A percentile compares a stretch with the other conserved stretches of the same genome.
Conservation (phyloP, 768 basidiomycete genomes). For the Crucibulum laeve region DNA sequence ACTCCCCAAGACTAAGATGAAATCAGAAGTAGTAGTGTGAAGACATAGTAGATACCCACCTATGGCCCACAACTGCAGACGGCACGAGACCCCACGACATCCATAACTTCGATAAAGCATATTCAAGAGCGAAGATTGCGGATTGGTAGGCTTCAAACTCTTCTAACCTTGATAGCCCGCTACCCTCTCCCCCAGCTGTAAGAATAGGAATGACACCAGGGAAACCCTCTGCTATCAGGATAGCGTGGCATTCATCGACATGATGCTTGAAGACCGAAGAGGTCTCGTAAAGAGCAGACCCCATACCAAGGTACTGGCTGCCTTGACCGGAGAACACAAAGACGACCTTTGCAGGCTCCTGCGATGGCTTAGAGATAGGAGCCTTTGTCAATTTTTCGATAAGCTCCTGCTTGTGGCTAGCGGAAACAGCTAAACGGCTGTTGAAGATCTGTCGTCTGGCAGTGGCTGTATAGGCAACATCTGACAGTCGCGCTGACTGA, state of each 20-base stretch:
- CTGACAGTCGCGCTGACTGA: constrained; percentile 26
- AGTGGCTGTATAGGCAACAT: constrained; percentile 65
- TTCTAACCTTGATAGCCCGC: background rate
- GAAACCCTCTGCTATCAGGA: constrained; percentile 46
- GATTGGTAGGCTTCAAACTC: constrained; percentile 45
- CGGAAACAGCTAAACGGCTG: constrained; percentile 48
- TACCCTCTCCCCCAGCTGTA: constrained; percentile 13
- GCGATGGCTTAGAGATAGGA: constrained; percentile 24
- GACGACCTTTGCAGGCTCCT: constrained; percentile 28
- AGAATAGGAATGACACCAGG: constrained; percentile 46
- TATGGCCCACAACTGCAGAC: constrained; percentile 64
- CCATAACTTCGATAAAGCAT: constrained; percentile 61
- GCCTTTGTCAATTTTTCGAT: constrained; percentile 30
- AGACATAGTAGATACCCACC: constrained; percentile 34
- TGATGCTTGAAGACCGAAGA: constrained; percentile 41
- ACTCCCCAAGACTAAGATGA: constrained; percentile 67
- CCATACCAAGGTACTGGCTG: constrained; percentile 65
- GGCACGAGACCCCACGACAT: constrained; percentile 64
- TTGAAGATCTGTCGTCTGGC: constrained; percentile 57
- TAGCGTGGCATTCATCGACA: constrained; percentile 56
- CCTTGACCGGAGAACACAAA: constrained; percentile 80
- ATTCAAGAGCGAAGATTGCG: constrained; percentile 59
- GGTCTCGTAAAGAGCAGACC: constrained; percentile 45
- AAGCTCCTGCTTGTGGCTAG: constrained; percentile 39
- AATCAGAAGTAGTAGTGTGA: background rate